Conservation (phyloP, 805 yeast species). For the Yamadazyma paraphyllophila region DNA sequence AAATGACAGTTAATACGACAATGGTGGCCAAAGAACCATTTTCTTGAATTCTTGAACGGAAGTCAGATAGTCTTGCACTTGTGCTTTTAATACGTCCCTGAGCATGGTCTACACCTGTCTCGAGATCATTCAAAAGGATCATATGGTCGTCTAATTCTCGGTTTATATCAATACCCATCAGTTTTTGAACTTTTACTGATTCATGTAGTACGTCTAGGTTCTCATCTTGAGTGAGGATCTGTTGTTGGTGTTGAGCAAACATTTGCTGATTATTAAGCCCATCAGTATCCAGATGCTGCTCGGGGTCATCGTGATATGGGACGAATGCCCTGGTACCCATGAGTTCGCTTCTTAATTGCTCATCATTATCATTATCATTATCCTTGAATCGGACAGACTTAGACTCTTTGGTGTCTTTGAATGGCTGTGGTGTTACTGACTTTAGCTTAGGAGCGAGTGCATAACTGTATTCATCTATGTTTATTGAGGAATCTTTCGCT, state of each 20-base stretch:
- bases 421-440: neutral
- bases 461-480: constrained; percentile 31
- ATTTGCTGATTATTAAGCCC: constrained; percentile 35
- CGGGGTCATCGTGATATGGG: constrained; percentile 34
- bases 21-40: constrained; percentile 45
- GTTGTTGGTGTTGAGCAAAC: constrained; percentile 44
- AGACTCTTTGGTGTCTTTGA: constrained; percentile 5
- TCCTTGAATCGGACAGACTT: constrained; percentile 42
- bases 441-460: constrained; percentile 3
- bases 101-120: constrained; percentile 39
- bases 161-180: constrained; percentile 39
- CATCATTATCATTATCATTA: constrained; percentile 21
- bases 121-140: constrained; percentile 40
- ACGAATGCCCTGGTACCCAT: constrained; percentile 34
- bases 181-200: constrained; percentile 34
- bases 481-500: constrained; percentile 26
- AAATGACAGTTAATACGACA: constrained; percentile 37
- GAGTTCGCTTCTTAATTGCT: constrained; percentile 26
- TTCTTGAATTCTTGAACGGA: constrained; percentile 34
- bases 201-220: constrained; percentile 33
- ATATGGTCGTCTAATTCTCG: constrained; percentile 42
- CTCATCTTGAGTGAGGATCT: constrained; percentile 36
- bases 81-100: constrained; percentile 31
- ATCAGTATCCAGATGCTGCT: constrained; percentile 9
- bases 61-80: constrained; percentile 26